Conservation (phyloP, 305 asterid genomes). For the Solanum hybrid region DNA sequence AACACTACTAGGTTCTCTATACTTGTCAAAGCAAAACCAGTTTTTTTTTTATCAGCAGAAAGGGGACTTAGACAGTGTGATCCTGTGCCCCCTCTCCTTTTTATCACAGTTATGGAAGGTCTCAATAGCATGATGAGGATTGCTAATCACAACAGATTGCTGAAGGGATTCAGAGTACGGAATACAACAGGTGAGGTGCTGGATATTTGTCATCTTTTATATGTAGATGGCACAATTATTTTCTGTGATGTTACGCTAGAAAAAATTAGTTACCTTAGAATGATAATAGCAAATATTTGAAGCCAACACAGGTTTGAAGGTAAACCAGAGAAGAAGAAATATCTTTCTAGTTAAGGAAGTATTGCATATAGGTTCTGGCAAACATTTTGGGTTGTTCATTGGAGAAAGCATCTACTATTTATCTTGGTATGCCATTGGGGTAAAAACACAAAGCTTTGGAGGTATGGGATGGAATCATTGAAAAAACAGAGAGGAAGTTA, state of each 20-base stretch:
- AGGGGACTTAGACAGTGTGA: not conserved
- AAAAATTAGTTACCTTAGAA: not conserved
- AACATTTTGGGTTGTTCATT: not conserved
- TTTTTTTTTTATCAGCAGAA: not conserved
- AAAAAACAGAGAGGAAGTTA: not conserved
- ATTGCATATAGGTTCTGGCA: not conserved
- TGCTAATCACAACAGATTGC: not conserved
- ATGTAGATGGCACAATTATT: not conserved
- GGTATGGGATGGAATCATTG: not conserved
- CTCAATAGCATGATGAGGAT: not conserved
- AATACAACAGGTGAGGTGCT: not conserved
- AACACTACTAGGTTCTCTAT: not conserved
- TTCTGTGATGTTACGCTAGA: not conserved
- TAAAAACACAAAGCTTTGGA: not conserved
- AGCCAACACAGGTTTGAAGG: not conserved
- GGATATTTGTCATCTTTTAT: not conserved
- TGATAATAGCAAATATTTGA: not conserved
- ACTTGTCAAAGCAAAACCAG: not conserved
- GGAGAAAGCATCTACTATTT: not conserved
- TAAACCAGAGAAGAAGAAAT: not conserved
- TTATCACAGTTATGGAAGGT: not conserved
- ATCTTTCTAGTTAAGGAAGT: not conserved
- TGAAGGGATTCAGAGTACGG: not conserved
- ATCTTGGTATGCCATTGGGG: not conserved
- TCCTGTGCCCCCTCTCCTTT: not conserved